phyloP scores from a whole-genome alignment of 768 basidiomycete genomes.

The Neoboletus brunneissimus region DNA sequence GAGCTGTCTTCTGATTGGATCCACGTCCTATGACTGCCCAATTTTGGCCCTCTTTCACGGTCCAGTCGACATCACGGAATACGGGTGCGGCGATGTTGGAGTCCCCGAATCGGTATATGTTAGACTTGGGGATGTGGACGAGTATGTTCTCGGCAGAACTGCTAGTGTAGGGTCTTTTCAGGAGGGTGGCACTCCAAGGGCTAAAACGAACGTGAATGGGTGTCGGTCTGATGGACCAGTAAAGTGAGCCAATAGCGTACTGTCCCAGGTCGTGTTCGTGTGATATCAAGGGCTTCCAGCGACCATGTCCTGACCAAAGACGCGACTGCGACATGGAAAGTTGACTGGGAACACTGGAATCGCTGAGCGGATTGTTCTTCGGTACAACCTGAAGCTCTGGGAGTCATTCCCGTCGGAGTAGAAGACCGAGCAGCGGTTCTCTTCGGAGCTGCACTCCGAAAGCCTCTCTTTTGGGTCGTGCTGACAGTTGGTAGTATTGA shows the following conservation, averaged over 20 bases:
- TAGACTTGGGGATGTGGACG: slow-evolving; percentile 45
- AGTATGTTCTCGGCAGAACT: slow-evolving; percentile 12
- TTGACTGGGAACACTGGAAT: background rate
- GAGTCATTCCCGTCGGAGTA: background rate
- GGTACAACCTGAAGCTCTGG: background rate
- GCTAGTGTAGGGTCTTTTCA: slow-evolving; percentile 7
- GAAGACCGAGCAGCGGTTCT: background rate
- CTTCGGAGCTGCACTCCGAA: background rate
- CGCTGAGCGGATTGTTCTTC: background rate
- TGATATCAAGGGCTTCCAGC: background rate
- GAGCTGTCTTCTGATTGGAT: slow-evolving; percentile 54
- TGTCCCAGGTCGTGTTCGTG: background rate
- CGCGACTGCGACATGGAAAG: slow-evolving; percentile 3
- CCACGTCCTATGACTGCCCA: slow-evolving; percentile 77
- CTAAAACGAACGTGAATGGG: background rate
- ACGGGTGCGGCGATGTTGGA: slow-evolving; percentile 45
- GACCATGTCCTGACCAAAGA: background rate
- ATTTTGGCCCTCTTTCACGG: slow-evolving; percentile 55
- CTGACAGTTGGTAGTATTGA: no score
- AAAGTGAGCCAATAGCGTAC: background rate
- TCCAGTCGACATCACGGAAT: slow-evolving; percentile 56
- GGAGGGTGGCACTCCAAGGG: background rate
- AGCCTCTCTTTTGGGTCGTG: background rate
- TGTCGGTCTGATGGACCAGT: background rate
- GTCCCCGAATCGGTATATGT: slow-evolving; percentile 61